Evolutionary conservation across 768 basidiomycete genomes (phyloP).

Genomic region (Leccinum uliginosum): DNA sequence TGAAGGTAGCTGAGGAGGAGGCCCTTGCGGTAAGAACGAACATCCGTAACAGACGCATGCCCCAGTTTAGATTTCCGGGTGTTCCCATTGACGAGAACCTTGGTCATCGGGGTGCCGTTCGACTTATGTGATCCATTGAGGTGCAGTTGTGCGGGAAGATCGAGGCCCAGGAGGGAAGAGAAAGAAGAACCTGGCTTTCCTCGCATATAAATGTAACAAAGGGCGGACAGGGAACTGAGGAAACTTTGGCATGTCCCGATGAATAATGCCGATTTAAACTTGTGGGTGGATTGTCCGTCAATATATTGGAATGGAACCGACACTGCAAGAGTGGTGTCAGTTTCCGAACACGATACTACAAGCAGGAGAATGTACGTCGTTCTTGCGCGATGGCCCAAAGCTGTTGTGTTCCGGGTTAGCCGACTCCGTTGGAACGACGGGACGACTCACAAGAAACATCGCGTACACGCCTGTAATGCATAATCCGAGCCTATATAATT

Average conservation of each 20-base stretch:
- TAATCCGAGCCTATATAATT: conserved; percentile 49
- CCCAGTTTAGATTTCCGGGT: conserved; percentile 19
- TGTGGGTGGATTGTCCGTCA: conserved; percentile 57
- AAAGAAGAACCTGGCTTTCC: conserved; percentile 52
- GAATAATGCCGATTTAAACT: conserved; percentile 83
- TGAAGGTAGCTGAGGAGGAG: conserved; percentile 77
- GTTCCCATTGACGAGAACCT: conserved; percentile 36
- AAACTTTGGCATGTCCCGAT: conserved; percentile 82
- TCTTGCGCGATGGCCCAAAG: conserved; percentile 95
- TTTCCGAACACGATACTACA: not conserved
- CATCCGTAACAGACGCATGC: conserved; percentile 28
- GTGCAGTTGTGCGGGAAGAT: conserved; percentile 22
- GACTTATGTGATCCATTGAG: conserved; percentile 20
- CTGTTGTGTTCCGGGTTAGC: conserved; percentile 35
- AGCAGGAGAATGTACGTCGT: conserved; percentile 52
- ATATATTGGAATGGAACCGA: conserved; percentile 79
- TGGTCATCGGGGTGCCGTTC: conserved; percentile 28
- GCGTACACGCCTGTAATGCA: conserved; percentile 89
- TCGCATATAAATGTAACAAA: conserved; percentile 69
- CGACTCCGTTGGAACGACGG: not conserved
- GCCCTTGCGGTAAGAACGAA: conserved; percentile 34
- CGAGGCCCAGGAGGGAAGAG: conserved; percentile 59
- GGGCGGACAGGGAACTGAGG: conserved; percentile 69
- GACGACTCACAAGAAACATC: conserved; percentile 74
- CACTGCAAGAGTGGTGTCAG: conserved; percentile 39